Evolutionary conservation across 208 protist genomes (phyloP), one percentile per base, ranked within the genome.

Genomic region (Leptomonas pyrrhocoris): DNA sequence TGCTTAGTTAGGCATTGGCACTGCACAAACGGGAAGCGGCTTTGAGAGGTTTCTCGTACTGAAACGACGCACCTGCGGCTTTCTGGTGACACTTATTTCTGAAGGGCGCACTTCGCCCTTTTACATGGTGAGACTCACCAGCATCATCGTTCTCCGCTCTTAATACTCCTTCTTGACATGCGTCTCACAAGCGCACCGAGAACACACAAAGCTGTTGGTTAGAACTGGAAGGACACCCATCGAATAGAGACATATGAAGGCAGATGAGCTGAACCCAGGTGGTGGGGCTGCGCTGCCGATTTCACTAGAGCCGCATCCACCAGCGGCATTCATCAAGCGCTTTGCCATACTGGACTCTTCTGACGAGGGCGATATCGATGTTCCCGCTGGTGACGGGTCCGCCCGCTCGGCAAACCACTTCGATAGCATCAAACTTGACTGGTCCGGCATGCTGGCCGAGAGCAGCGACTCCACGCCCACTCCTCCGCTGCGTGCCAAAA

Each of bases 291-390:
- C 38, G 2, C 18, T 42, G 4, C 28, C 7, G 12, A 28, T 43
- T n/a, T 59, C 60, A 15, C 12, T 48, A 1, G 69, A 50, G 40
- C 23, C 55, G 43, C 64, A 67, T 45, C 51, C 50, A 11, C 21
- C 55, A 11, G 54, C 64, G 9, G 25, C 58, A 19, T 45, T 68
- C 12, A 76, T 76, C 38, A 68, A 62, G 23, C 70, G 71, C 9
- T 82, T 82, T 57, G 40, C 77, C n/a, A 38, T 71, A 21, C 40
- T 66, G 18, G 70, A 77, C 60, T 80, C 75, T 18, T 70, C 38
- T 16, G 58, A 53, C 21, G 58, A 61, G 11, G 56, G 50, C 27
- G 43, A 62, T 25, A 42, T n/a, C n/a, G 23, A 45, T 9, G 50
- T 42, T 6, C 30, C 1, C n/a, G 48, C 16, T 31, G 43, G 12